Base-by-base conservation (phyloP, 768 basidiomycete species). In the Auricularia auricula-judae region DNA sequence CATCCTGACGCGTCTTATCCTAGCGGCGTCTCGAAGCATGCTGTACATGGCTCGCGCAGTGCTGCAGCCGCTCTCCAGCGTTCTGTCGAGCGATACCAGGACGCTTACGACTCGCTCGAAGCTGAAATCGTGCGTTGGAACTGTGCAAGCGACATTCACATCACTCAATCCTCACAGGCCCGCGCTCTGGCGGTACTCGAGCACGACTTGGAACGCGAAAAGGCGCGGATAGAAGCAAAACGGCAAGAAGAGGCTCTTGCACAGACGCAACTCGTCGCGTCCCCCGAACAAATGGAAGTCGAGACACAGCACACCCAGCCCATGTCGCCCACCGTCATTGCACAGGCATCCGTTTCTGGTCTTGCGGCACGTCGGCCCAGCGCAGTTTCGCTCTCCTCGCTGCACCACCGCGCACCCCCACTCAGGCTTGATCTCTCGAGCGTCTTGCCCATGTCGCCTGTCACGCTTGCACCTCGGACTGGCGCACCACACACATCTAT, bases 361-460 rank as follows among this genome's bases (percentile, higher is more conserved):
- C 76, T 77, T 14, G 53, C 29, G 11, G 36, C 63, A 42, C 83
- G 88, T 53, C 84, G 91, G 4, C 85, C 82, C 56, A 92, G 90
- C 7, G 83, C 87, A 12, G 88, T 93, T 47, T 91, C 89, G 3
- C 79, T 92, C 43, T 91, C 89, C 11, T 89, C 89, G 4, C 81
- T 93, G 11, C 86, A 89, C 54, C 82, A 90, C 33, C 87, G 86
- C 1, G 75, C 81, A 3, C 79, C 87, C 64, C 87, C 87, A 21
- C 82, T 82, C 63, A 91, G 91, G 69, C 83, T 92, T n/a, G 91
- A 93, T 70, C 79, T 93, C 4, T 89, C 90, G n/a, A 79, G 87
- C 1, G 75, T 84, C 12, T 78, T 91, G 64, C 84, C 85, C 58
- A 79, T 89, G 35, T 91, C 89, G 4, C 91, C 91, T 5, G 90